Base-by-base conservation (phyloP, 2,329 filamentous ascomycete genomes). In the Calonectria hongkongensis region DNA sequence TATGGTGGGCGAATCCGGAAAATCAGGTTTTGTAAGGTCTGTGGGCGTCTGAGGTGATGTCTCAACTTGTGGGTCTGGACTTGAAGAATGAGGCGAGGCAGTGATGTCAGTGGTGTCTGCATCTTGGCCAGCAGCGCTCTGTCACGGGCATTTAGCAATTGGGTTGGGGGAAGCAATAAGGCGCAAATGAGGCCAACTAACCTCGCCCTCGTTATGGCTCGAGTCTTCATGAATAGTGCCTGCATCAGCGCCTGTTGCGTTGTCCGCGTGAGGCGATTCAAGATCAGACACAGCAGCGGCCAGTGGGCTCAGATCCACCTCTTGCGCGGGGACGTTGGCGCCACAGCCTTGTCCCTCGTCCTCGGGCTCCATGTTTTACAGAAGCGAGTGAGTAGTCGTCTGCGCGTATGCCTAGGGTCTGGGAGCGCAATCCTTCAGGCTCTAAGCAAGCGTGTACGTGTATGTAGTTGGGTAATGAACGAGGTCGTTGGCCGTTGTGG, bases 341-440 rank as follows among this genome's bases (percentile, higher is more conserved):
- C 41, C 65, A n/a, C 39, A 50, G 28, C 56, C 36, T 50, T 58
- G 56, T 43, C 43, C 58, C 65, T 58, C 63, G 13, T 68, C 60
- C n/a, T 18, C 48, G n/a, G 65, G 39, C 21, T 72, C 58, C 70
- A 72, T 72, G 65, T 54, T 62, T 62, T 68, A 50, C 64, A 50
- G 47, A 30, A 33, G 30, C 30, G 30, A 33, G 48, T 33, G 39
- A 41, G 41, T 28, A 45, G 28, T 28, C n/a, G 50, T 51, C 28
- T 28, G 64, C 43, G 33, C 54, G 54, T 60, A 15, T 60, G 41
- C 51, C 25, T 33, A 28, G 56, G 56, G 30, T 36, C 56, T 33
- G 68, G 21, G 41, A 65, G n/a, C 48, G n/a, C 41, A 39, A 45
- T 21, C 18, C 30, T 56, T n/a, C 21, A 48, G 48, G 28, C 25